Conservation (phyloP, 352 stramenopile species). For the Phytophthora colocasiae region DNA sequence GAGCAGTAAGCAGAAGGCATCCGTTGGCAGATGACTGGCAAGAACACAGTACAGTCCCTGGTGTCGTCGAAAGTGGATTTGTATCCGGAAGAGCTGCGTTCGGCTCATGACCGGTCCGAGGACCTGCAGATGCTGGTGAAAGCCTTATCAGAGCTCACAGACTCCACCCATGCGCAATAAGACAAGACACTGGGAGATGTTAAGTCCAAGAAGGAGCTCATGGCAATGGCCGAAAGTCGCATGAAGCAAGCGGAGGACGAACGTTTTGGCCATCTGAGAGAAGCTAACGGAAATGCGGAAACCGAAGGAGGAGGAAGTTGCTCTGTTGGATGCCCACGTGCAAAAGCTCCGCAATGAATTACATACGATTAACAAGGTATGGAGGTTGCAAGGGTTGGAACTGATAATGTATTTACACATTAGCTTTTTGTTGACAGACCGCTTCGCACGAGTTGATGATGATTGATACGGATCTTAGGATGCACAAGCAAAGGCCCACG, state of each 20-base stretch:
- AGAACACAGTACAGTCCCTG: too few species aligned
- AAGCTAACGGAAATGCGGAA: conserved; percentile 81
- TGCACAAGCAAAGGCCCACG: conserved; percentile 71
- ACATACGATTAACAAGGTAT: conserved; percentile 73
- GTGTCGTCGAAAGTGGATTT: too few species aligned
- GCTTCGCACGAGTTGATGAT: conserved; percentile 76
- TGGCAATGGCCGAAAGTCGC: conserved; percentile 76
- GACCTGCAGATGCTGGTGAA: conserved; percentile 81
- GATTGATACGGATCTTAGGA: conserved; percentile 82
- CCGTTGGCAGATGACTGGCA: too few species aligned
- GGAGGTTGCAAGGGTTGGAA: background rate
- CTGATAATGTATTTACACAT: too few species aligned
- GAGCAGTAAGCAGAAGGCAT: too few species aligned
- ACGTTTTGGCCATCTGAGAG: conserved; percentile 69
- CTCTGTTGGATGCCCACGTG: conserved; percentile 79
- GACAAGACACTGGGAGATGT: conserved; percentile 89
- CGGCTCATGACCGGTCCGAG: conserved; percentile 62
- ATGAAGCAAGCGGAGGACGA: conserved; percentile 89
- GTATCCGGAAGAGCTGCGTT: too few species aligned
- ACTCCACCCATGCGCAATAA: conserved; percentile 75
- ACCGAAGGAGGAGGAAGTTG: conserved; percentile 85
- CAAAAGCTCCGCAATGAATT: conserved; percentile 86
- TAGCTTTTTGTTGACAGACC: conserved; percentile 32
- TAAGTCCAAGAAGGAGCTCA: conserved; percentile 83
- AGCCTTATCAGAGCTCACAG: conserved; percentile 82